phyloP scores from a whole-genome alignment of 208 protist genomes.

The Leptomonas seymouri region DNA sequence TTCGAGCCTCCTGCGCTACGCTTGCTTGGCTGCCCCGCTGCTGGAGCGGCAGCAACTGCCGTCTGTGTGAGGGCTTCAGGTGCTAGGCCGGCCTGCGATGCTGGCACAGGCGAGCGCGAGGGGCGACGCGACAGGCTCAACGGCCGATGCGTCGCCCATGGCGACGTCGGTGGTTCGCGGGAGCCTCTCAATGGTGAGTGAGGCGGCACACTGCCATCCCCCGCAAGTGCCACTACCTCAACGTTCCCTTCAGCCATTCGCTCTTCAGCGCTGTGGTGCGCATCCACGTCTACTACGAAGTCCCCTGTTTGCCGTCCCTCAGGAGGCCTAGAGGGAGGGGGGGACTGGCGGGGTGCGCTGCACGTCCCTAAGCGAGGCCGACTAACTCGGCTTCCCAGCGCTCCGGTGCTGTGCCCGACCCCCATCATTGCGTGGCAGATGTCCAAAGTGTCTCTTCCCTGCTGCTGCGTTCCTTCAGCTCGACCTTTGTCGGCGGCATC shows the following conservation, averaged over 20 bases:
- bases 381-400: neutral
- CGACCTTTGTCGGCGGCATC: neutral
- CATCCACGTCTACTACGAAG: constrained; percentile 4
- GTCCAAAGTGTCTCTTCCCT: neutral
- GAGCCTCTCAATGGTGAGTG: neutral
- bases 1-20: neutral
- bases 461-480: neutral
- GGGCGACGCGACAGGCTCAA: constrained; percentile 28
- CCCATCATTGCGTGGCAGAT: neutral
- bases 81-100: neutral
- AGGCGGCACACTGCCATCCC: neutral
- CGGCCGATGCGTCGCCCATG: constrained; percentile 25
- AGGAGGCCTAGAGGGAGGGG: constrained; percentile 3
- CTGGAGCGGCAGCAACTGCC: neutral
- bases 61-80: neutral
- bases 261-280: neutral
- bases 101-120: constrained; percentile 16
- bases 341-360: constrained; percentile 16
- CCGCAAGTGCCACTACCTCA: neutral
- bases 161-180: neutral
- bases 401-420: neutral
- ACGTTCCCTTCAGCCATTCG: neutral
- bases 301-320: neutral
- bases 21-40: neutral
- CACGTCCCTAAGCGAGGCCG: neutral